A percentile compares a stretch with the other conserved stretches of the same genome.
These are phyloP conservation scores for Colletotrichum coccodes DNA, from an alignment of 2,329 filamentous ascomycete genomes.

Conservation along the genomic window DNA sequence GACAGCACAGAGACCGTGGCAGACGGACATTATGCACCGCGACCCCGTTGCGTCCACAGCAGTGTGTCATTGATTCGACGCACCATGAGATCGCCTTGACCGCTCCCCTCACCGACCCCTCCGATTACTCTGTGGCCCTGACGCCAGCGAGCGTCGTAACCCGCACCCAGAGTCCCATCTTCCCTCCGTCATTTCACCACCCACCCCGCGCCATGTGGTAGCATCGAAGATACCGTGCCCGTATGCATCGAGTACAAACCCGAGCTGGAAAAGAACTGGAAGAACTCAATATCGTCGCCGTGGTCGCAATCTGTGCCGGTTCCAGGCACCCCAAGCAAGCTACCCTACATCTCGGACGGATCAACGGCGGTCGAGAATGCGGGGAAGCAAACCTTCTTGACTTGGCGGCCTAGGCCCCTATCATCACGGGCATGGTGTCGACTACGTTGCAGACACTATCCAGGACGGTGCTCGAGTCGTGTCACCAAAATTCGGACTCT, in stretches of 20 bases:
- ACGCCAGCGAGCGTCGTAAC: conserved; percentile 16
- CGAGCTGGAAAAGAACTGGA: background rate
- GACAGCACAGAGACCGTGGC: background rate
- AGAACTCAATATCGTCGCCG: background rate
- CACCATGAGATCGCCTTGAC: background rate
- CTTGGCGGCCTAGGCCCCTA: conserved; percentile 6
- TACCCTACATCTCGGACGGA: background rate
- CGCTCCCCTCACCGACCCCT: conserved; percentile 11
- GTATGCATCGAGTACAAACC: background rate
- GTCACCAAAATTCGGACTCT: background rate
- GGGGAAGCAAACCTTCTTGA: conserved; percentile 15
- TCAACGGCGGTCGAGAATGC: conserved; percentile 7
- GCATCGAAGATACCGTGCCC: conserved; percentile 11
- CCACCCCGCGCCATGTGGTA: conserved; percentile 4
- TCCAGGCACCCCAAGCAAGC: background rate
- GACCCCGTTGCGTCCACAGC: conserved; percentile 2
- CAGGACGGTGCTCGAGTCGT: conserved; percentile 3
- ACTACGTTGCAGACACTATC: background rate
- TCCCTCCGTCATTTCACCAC: background rate
- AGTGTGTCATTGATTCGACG: conserved; percentile 4
- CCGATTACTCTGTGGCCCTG: background rate
- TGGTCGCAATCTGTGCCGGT: background rate
- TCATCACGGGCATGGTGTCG: background rate
- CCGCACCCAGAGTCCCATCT: conserved; percentile 4
- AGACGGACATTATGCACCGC: background rate